Evolutionary conservation across 2,329 filamentous ascomycete species (phyloP).

Genomic region (Cercospora citrullina): DNA sequence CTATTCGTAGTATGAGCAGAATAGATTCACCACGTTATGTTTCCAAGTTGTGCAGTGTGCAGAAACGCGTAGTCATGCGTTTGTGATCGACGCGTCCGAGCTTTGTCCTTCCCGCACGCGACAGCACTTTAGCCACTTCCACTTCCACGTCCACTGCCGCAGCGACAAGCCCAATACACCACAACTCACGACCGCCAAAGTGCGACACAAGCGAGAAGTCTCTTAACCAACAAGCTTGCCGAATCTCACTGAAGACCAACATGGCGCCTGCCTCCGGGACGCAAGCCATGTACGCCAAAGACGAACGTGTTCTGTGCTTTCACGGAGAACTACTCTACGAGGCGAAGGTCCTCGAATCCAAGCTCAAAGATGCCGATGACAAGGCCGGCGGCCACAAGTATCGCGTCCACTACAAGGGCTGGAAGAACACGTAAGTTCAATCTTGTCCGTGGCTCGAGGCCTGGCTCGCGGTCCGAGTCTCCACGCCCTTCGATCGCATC

Average conservation of each 20-base stretch:
- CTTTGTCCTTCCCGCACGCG: constrained; percentile 2
- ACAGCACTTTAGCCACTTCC: constrained; percentile 1
- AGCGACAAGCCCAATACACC: not conserved
- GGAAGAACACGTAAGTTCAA: constrained; percentile 82
- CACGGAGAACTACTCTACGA: constrained; percentile 97
- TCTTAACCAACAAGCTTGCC: not conserved
- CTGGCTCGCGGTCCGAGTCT: not conserved
- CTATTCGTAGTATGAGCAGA: not conserved
- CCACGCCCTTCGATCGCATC: not conserved
- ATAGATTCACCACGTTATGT: not conserved
- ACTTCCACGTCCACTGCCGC: not conserved
- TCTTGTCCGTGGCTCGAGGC: not conserved
- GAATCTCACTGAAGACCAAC: not conserved
- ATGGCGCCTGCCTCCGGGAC: constrained; percentile 27
- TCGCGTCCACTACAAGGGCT: constrained; percentile 97
- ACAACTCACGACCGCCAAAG: not conserved
- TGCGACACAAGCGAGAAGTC: not conserved
- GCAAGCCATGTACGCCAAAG: constrained; percentile 59
- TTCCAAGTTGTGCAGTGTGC: not conserved
- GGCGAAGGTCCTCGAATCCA: constrained; percentile 86
- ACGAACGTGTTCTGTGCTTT: constrained; percentile 95
- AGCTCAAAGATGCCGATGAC: constrained; percentile 60
- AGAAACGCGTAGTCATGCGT: constrained; percentile 2
- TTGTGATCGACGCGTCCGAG: constrained; percentile 1
- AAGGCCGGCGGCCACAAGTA: constrained; percentile 79